Base-by-base conservation (phyloP, 345 rosid species). In the Alliaria petiolata region DNA sequence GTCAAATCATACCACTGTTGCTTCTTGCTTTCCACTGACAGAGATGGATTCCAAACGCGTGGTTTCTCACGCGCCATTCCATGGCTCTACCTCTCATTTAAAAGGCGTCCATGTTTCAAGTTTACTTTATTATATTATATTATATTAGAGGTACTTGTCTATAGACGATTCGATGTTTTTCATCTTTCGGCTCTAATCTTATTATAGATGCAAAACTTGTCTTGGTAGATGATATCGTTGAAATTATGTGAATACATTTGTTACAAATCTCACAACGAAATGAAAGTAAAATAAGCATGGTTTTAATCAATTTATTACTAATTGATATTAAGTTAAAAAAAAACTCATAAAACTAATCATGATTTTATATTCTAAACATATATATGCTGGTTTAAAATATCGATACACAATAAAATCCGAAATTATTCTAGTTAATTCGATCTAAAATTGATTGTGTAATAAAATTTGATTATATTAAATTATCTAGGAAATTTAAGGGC, bases 1-100 rank as follows among this genome's bases (percentile, higher is more conserved):
- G 71, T 67, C 78, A 74, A 57, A 74, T 74, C 78, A 66, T 6
- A 73, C 5, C 8, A 65, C 71, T 65, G 71, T 73, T 73, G 10
- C 5, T 3, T 65, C 28, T 73, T 57, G 72, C 78, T 74, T 74
- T 74, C 36, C 53, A 57, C 60, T 66, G 78, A 74, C 61, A 74
- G 66, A 28, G 72, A 74, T 31, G 67, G 72, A 66, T 74, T 49
- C 72, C 11, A 56, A 64, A 56, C 43, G 66, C 66, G 71, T 73
- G 43, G 15, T 38, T 38, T 14, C 2, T 49, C 66, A 65, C 72
- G 53, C 66, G 60, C 66, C 47, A 65, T 57, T 34, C 12, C 15
- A 17, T 74, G 77, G 38, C 78, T 74, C 67, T 57, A 74, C 60
- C 66, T 65, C 78, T 65, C 44, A 4, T 39, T 40, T 49, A 74